Evolutionary conservation across 2,329 filamentous ascomycete species (phyloP).

Genomic region (Triangularia setosa): DNA sequence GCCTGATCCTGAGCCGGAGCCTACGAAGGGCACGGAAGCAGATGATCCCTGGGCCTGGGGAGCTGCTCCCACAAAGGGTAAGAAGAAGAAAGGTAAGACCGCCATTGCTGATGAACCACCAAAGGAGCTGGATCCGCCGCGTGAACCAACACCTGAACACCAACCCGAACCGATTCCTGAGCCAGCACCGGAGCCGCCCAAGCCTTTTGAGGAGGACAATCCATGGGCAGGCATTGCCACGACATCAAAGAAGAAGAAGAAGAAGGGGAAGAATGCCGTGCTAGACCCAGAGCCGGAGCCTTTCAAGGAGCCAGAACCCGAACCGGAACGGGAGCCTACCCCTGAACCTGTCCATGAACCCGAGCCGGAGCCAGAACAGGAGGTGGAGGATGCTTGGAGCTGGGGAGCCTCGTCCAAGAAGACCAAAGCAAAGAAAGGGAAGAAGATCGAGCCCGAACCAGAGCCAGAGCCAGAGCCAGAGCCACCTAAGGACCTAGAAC

Average conservation of each 20-base stretch:
- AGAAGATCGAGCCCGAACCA: conserved; percentile 9
- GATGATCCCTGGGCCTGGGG: neutral
- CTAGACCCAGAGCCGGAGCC: conserved; percentile 2
- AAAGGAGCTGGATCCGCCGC: conserved; percentile 14
- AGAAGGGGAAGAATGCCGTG: neutral
- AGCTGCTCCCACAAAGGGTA: conserved; percentile 10
- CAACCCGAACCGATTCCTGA: conserved; percentile 28
- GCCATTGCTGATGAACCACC: conserved; percentile 11
- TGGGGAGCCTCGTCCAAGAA: conserved; percentile 17
- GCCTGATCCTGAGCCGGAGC: conserved; percentile 12
- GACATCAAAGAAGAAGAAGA: conserved; percentile 12
- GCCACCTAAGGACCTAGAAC: conserved; percentile 3
- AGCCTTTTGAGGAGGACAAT: neutral
- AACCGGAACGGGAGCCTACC: conserved; percentile 28
- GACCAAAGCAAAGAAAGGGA: conserved; percentile 27
- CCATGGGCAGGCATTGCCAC: neutral
- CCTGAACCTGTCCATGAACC: conserved; percentile 34
- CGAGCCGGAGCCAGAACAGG: conserved; percentile 33
- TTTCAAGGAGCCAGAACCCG: neutral
- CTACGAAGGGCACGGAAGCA: neutral
- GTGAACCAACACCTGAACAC: neutral
- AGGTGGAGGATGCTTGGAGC: neutral
- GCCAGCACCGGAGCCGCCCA: neutral
- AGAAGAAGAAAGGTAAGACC: conserved; percentile 30
- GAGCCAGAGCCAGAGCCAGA: conserved; percentile 6